These are phyloP conservation scores for Aspergillus sp. DNA, from an alignment of 2,329 filamentous ascomycete species.

Conservation along the genomic window DNA sequence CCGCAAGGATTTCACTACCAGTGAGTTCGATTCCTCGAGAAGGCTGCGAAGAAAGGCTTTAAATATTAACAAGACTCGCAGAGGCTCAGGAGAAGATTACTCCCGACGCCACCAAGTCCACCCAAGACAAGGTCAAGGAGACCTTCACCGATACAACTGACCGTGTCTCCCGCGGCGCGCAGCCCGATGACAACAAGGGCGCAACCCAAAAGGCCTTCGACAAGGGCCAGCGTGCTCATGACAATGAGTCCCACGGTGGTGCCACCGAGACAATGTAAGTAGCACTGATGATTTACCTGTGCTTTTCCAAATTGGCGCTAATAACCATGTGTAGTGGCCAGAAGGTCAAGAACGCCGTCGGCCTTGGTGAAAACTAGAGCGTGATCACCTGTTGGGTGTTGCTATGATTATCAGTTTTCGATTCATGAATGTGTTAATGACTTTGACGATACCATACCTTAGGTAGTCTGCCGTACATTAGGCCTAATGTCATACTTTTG, in stretches of 20 bases:
- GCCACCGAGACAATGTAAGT: conserved; percentile 42
- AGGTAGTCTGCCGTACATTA: conserved; percentile 6
- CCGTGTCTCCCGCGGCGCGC: conserved; percentile 52
- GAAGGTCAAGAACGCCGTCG: conserved; percentile 46
- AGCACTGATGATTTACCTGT: not conserved
- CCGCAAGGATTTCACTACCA: conserved; percentile 61
- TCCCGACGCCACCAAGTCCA: conserved; percentile 62
- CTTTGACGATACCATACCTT: conserved; percentile 29
- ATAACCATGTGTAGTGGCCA: conserved; percentile 33
- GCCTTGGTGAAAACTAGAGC: conserved; percentile 34
- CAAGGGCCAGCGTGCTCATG: conserved; percentile 49
- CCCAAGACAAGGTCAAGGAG: conserved; percentile 59
- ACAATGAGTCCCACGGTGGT: conserved; percentile 42
- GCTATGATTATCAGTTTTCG: not conserved
- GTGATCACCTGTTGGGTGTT: not conserved
- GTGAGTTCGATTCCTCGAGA: conserved; percentile 26
- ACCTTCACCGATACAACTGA: conserved; percentile 55
- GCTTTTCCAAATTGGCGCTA: not conserved
- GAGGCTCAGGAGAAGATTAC: conserved; percentile 58
- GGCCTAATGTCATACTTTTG: not conserved
- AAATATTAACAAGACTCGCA: conserved; percentile 27
- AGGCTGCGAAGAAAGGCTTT: not conserved
- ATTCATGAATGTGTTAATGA: conserved; percentile 13
- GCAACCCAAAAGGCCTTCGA: conserved; percentile 52
- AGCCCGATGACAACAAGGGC: conserved; percentile 58